Conservation (phyloP, 495 filamentous ascomycete species). For the Lasiosphaeris hirsuta region DNA sequence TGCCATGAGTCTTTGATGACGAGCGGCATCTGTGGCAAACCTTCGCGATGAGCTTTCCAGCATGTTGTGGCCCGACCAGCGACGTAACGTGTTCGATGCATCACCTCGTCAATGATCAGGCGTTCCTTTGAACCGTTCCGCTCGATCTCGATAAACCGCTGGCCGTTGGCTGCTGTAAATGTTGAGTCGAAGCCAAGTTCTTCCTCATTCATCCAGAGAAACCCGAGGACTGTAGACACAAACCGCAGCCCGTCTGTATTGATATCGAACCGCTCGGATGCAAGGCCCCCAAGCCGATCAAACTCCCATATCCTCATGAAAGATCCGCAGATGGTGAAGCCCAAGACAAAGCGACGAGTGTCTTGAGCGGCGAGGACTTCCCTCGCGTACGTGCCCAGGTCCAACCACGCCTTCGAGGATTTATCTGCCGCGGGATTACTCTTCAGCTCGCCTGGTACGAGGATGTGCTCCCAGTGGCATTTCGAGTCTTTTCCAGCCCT, state of each 20-base stretch:
- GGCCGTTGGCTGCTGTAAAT: slow-evolving; percentile 31
- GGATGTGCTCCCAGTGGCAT: slow-evolving; percentile 45
- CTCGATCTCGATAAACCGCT: slow-evolving; percentile 32
- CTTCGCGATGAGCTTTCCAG: slow-evolving; percentile 44
- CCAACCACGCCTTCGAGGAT: slow-evolving; percentile 33
- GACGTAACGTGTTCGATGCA: slow-evolving; percentile 35
- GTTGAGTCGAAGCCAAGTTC: slow-evolving; percentile 49
- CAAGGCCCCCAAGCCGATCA: slow-evolving; percentile 46
- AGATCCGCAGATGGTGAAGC: no score
- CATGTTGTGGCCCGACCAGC: slow-evolving; percentile 46
- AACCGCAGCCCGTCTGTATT: slow-evolving; percentile 47
- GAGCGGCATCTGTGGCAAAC: slow-evolving; percentile 32
- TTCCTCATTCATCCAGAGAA: slow-evolving; percentile 45
- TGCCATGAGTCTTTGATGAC: slow-evolving; percentile 53
- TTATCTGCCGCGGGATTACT: slow-evolving; percentile 42
- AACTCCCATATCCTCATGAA: slow-evolving; percentile 41
- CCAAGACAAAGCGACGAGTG: slow-evolving; percentile 45
- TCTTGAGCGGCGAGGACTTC: slow-evolving; percentile 26
- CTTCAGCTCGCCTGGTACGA: slow-evolving; percentile 47
- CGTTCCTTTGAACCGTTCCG: slow-evolving; percentile 36
- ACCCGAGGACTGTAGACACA: slow-evolving; percentile 41
- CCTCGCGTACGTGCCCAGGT: slow-evolving; percentile 40
- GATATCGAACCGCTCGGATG: slow-evolving; percentile 45
- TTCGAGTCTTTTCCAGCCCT: slow-evolving; percentile 24
- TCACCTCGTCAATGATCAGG: slow-evolving; percentile 43